Percentiles rank a stretch among this genome's conserved stretches.
Evolutionary conservation across 768 basidiomycete species (phyloP).

Genomic region (Tylopilus plumbeoviolaceoides): DNA sequence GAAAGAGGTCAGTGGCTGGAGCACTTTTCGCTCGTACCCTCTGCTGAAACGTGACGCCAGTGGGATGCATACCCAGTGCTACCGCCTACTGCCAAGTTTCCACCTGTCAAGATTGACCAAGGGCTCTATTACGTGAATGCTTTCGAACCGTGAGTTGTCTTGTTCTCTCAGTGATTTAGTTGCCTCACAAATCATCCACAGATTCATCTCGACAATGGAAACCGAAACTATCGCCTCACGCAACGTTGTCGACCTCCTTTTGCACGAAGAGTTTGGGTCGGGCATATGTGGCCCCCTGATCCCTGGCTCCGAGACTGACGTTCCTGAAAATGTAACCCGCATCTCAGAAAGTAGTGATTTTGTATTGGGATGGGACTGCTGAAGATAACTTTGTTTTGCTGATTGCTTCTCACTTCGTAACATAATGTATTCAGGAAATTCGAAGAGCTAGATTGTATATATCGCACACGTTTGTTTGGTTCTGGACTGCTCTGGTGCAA

Average conservation of each 20-base stretch:
- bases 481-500: neutral
- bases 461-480: neutral
- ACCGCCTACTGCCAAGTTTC: conserved; percentile 61
- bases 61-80: conserved; percentile 81
- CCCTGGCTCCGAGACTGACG: conserved; percentile 20
- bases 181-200: conserved; percentile 22
- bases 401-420: neutral
- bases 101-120: conserved; percentile 71
- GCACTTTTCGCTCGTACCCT: neutral
- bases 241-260: conserved; percentile 76
- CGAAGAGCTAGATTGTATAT: neutral
- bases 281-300: conserved; percentile 59
- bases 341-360: conserved; percentile 36
- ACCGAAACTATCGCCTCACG: conserved; percentile 82
- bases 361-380: conserved; percentile 79
- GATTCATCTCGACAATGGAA: conserved; percentile 91
- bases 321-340: conserved; percentile 10
- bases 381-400: conserved; percentile 9
- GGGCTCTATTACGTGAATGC: conserved; percentile 90
- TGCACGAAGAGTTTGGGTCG: conserved; percentile 66
- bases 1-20: conserved; percentile 54
- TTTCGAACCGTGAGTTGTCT: conserved; percentile 72
- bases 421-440: neutral
- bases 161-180: neutral
- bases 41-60: conserved; percentile 33